phyloP scores from a whole-genome alignment of 179 eudicot genomes.

The Spinacia oleracea region DNA sequence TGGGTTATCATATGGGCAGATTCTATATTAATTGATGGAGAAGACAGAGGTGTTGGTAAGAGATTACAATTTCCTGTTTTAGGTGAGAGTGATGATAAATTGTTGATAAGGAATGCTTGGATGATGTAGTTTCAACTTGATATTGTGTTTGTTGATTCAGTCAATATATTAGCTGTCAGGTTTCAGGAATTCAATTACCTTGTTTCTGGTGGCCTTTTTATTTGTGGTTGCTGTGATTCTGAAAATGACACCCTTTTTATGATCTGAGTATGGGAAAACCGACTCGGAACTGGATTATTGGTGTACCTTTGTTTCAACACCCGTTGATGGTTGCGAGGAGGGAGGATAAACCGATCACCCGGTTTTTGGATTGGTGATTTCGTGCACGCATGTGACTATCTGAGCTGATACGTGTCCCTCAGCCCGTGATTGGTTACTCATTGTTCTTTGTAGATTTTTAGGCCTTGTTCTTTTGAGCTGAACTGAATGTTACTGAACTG shows the following conservation, averaged over 20 bases:
- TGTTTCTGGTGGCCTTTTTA: slow-evolving; percentile 13
- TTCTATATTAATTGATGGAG: slow-evolving; percentile 4
- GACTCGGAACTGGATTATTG: neutral
- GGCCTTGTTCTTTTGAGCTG: too few relatives aligned
- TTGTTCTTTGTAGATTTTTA: too few relatives aligned
- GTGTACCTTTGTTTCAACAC: neutral
- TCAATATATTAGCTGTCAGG: slow-evolving; percentile 19
- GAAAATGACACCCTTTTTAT: slow-evolving; percentile 7
- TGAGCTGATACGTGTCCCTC: too few relatives aligned
- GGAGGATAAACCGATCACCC: too few relatives aligned
- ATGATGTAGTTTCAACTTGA: slow-evolving; percentile 19
- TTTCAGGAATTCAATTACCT: slow-evolving; percentile 21
- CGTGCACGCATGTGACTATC: too few relatives aligned
- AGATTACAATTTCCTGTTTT: slow-evolving; percentile 9
- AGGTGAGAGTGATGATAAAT: slow-evolving; percentile 21
- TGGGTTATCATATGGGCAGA: slow-evolving; percentile 7
- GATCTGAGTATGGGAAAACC: neutral
- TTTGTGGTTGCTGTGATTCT: slow-evolving; percentile 16
- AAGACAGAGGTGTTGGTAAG: slow-evolving; percentile 17
- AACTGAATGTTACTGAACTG: too few relatives aligned
- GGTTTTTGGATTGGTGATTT: too few relatives aligned
- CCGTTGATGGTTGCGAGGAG: neutral
- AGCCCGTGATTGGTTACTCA: too few relatives aligned
- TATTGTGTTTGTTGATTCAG: slow-evolving; percentile 14
- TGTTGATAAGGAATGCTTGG: slow-evolving; percentile 31